Percentiles rank a stretch among this genome's conserved stretches.
Conservation (phyloP, 2,329 filamentous ascomycete genomes). For the Beauveria asiatica region DNA sequence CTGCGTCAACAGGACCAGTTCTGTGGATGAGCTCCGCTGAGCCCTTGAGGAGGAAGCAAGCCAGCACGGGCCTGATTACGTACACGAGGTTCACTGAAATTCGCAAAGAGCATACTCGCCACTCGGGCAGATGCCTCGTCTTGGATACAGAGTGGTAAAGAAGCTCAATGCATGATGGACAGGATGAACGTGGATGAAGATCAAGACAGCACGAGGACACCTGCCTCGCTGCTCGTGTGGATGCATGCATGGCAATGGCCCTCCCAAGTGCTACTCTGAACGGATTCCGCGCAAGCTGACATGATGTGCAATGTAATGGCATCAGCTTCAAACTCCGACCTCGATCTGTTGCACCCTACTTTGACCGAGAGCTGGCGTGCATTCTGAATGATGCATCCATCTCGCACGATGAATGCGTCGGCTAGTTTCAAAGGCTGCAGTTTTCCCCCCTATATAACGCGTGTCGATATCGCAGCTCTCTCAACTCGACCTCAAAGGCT, state of each 20-base stretch:
- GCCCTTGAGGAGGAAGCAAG: background rate
- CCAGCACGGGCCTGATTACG: no score
- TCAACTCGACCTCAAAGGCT: background rate
- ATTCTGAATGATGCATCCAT: background rate
- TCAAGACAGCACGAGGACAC: conserved; percentile 4
- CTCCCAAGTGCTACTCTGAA: background rate
- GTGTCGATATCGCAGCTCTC: background rate
- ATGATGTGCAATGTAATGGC: background rate
- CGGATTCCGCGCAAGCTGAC: background rate
- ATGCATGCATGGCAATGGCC: conserved; percentile 4
- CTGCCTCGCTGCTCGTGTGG: background rate
- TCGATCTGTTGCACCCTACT: background rate
- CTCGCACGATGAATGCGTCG: background rate
- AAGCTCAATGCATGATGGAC: background rate
- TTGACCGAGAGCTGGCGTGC: background rate
- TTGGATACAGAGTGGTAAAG: no score
- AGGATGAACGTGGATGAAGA: background rate
- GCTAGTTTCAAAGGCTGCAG: background rate
- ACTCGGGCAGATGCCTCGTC: background rate
- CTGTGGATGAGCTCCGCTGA: background rate
- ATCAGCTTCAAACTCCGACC: background rate
- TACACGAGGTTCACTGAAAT: no score
- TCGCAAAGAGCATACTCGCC: background rate
- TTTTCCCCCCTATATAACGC: background rate
- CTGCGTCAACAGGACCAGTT: background rate